phyloP scores from a whole-genome alignment of 2,329 filamentous ascomycete species.

The Paraconiothyrium brasiliense region DNA sequence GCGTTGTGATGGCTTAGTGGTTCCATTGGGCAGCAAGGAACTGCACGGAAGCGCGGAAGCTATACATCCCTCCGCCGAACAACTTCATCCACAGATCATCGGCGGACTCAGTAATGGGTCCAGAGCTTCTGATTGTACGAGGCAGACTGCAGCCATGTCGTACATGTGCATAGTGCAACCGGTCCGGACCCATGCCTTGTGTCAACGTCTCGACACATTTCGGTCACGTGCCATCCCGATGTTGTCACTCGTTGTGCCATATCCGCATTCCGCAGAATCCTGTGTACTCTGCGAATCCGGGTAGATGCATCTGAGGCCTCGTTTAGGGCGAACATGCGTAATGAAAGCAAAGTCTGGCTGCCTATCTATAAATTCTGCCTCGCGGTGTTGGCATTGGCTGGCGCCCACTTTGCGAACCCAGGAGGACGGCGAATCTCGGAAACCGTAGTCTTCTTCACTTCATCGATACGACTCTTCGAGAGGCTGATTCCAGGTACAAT shows the following conservation, averaged over 20 bases:
- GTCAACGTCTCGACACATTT: not conserved
- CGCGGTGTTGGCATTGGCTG: conserved; percentile 16
- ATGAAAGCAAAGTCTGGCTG: not conserved
- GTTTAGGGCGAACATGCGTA: not conserved
- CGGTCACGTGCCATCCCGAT: not conserved
- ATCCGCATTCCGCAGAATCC: not conserved
- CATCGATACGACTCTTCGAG: conserved; percentile 83
- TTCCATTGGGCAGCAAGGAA: conserved; percentile 3
- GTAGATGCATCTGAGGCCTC: not conserved
- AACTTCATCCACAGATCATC: not conserved
- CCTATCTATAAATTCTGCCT: conserved; percentile 30
- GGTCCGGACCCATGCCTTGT: not conserved
- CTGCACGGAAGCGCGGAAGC: conserved; percentile 1
- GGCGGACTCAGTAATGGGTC: not conserved
- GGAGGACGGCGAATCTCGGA: conserved; percentile 47
- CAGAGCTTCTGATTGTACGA: not conserved
- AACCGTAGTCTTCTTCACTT: conserved; percentile 56
- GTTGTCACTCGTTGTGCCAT: not conserved
- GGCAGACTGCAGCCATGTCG: conserved; percentile 3
- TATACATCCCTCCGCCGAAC: not conserved
- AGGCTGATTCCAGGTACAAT: conserved; percentile 90
- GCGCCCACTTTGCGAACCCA: conserved; percentile 26
- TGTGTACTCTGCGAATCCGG: not conserved
- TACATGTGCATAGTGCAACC: conserved; percentile 1
- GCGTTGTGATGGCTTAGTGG: conserved; percentile 9